Conservation (phyloP, 176 grass and related monocot genomes). For the Cenchrus purpureus region DNA sequence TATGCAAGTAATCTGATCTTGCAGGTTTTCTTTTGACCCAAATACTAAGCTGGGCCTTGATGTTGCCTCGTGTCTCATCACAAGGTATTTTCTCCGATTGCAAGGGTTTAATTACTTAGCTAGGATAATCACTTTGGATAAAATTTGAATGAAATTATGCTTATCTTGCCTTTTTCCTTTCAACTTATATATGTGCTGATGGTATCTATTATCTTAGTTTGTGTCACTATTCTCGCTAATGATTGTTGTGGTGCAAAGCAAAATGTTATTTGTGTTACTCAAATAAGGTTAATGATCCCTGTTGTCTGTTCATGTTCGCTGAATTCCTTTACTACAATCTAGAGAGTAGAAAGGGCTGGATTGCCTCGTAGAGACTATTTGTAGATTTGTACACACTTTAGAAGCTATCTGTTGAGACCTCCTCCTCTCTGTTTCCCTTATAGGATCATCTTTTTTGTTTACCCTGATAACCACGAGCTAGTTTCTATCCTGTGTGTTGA, state of each 20-base stretch:
- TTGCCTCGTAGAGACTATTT: background rate
- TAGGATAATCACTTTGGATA: constrained; percentile 9
- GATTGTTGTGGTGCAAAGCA: background rate
- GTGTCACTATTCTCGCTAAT: constrained; percentile 7
- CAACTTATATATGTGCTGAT: background rate
- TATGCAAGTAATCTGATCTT: constrained; percentile 33
- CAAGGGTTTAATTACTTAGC: constrained; percentile 17
- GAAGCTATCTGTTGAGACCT: background rate
- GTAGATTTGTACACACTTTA: background rate
- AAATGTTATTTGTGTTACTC: background rate
- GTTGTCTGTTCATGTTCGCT: constrained; percentile 17
- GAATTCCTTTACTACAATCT: background rate
- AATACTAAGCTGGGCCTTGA: constrained; percentile 82
- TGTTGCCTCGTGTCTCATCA: constrained; percentile 92
- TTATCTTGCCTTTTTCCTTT: background rate
- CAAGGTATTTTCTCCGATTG: constrained; percentile 62
- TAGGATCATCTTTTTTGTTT: background rate
- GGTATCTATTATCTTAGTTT: constrained; percentile 1
- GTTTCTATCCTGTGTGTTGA: constrained; percentile 16
- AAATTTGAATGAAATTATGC: background rate
- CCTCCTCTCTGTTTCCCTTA: background rate
- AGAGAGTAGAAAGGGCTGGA: background rate
- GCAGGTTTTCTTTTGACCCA: constrained; percentile 94
- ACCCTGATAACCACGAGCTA: constrained; percentile 3
- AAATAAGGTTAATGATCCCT: background rate